Evolutionary conservation across 1,284 basidiomycete species (phyloP).

Genomic region (Lignosus rhinocerotis): DNA sequence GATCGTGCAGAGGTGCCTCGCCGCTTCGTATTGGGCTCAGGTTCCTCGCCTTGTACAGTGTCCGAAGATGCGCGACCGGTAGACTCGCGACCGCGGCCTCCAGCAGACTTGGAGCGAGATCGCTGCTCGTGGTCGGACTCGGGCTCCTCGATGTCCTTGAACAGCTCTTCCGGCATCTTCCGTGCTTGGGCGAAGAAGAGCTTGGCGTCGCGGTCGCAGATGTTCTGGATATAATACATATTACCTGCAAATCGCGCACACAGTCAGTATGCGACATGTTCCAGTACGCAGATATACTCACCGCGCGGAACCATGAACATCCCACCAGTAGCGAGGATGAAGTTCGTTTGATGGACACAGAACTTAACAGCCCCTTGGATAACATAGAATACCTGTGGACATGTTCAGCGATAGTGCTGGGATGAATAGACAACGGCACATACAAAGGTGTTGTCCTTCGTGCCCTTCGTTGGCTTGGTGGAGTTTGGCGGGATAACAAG

Average conservation of each 20-base stretch:
- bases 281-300: constrained; percentile 36
- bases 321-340: constrained; percentile 80
- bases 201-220: constrained; percentile 76
- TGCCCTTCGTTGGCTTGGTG: constrained; percentile 84
- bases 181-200: constrained; percentile 95
- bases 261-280: neutral
- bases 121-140: constrained; percentile 15
- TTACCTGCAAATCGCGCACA: constrained; percentile 60
- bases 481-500: constrained; percentile 78
- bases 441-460: constrained; percentile 96
- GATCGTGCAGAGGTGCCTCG: constrained; percentile 16
- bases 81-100: constrained; percentile 9
- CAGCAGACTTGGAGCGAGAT: constrained; percentile 15
- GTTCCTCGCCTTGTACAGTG: constrained; percentile 21
- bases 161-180: constrained; percentile 49
- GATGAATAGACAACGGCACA: constrained; percentile 33
- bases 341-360: constrained; percentile 77
- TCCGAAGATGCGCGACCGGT: constrained; percentile 18
- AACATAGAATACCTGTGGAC: constrained; percentile 79
- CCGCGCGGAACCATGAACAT: constrained; percentile 92
- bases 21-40: constrained; percentile 14
- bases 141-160: constrained; percentile 22
- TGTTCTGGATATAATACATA: constrained; percentile 87
- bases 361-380: constrained; percentile 88
- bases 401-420: neutral